These are phyloP conservation scores for Rutstroemia sp. DNA, from an alignment of 2,329 filamentous ascomycete species.

Conservation along the genomic window DNA sequence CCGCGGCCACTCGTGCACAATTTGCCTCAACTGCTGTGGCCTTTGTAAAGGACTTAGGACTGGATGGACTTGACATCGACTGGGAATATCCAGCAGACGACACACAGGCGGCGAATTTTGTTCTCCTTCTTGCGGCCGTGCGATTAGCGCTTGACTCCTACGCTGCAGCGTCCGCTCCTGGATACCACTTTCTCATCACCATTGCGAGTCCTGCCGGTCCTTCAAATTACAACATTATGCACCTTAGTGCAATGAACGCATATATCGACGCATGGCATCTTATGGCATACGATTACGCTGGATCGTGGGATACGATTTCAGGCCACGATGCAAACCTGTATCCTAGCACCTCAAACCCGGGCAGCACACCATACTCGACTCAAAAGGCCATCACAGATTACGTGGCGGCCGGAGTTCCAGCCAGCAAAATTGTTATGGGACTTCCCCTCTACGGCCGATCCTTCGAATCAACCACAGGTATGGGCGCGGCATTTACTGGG, in stretches of 20 bases:
- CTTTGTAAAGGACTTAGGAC: constrained; percentile 66
- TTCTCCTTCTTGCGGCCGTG: constrained; percentile 26
- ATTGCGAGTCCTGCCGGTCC: constrained; percentile 45
- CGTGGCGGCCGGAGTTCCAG: constrained; percentile 50
- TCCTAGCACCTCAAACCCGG: constrained; percentile 42
- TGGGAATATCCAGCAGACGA: constrained; percentile 23
- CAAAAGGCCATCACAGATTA: constrained; percentile 60
- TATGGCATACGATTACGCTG: constrained; percentile 69
- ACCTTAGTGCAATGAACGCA: constrained; percentile 38
- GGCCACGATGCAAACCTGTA: constrained; percentile 71
- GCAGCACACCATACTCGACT: constrained; percentile 62
- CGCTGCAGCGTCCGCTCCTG: constrained; percentile 35
- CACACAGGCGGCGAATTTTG: constrained; percentile 25
- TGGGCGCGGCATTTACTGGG: constrained; percentile 56
- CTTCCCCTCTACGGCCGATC: constrained; percentile 75
- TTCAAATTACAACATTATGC: constrained; percentile 39
- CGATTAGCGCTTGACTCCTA: constrained; percentile 41
- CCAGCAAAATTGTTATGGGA: constrained; percentile 64
- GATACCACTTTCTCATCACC: constrained; percentile 47
- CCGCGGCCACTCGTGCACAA: constrained; percentile 48
- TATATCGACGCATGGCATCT: constrained; percentile 50
- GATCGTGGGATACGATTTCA: constrained; percentile 54
- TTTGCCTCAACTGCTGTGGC: constrained; percentile 66
- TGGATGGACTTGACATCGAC: constrained; percentile 41
- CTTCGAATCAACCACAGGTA: constrained; percentile 58